phyloP scores from a whole-genome alignment of 495 filamentous ascomycete species.

The Aspergillus wentii region DNA sequence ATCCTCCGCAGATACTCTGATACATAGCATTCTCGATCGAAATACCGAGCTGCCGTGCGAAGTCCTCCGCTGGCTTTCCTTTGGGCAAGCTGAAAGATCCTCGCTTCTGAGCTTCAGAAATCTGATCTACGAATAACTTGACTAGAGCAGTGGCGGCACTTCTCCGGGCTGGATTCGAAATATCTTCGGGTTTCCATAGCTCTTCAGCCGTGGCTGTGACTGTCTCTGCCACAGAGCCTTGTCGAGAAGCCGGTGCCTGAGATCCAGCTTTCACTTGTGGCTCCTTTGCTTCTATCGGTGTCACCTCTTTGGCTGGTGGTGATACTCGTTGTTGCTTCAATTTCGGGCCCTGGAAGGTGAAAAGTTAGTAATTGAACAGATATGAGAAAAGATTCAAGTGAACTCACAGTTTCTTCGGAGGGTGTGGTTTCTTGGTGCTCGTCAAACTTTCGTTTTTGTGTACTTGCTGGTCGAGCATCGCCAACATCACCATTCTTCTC shows the following conservation, averaged over 20 bases:
- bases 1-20: slow-evolving; percentile 46
- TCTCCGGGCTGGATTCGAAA: slow-evolving; percentile 43
- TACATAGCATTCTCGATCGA: slow-evolving; percentile 72
- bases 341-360: slow-evolving; percentile 30
- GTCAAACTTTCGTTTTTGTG: slow-evolving; percentile 42
- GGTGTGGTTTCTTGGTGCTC: slow-evolving; percentile 26
- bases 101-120: slow-evolving; percentile 45
- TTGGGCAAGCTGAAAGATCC: slow-evolving; percentile 47
- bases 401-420: slow-evolving; percentile 30
- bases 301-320: slow-evolving; percentile 14
- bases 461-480: slow-evolving; percentile 26
- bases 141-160: slow-evolving; percentile 46
- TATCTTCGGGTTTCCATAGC: slow-evolving; percentile 34
- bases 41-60: slow-evolving; percentile 55
- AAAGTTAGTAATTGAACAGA: slow-evolving; percentile 7
- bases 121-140: slow-evolving; percentile 49
- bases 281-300: slow-evolving; percentile 11
- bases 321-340: slow-evolving; percentile 37
- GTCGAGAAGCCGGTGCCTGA: slow-evolving; percentile 16
- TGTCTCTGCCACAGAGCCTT: slow-evolving; percentile 20
- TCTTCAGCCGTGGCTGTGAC: slow-evolving; percentile 17
- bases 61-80: slow-evolving; percentile 44
- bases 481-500: slow-evolving; percentile 23
- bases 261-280: slow-evolving; percentile 31
- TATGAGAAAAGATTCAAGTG: background rate